Evolutionary conservation across 2,329 filamentous ascomycete species (phyloP).

Genomic region (Sporothrix brasiliensis): DNA sequence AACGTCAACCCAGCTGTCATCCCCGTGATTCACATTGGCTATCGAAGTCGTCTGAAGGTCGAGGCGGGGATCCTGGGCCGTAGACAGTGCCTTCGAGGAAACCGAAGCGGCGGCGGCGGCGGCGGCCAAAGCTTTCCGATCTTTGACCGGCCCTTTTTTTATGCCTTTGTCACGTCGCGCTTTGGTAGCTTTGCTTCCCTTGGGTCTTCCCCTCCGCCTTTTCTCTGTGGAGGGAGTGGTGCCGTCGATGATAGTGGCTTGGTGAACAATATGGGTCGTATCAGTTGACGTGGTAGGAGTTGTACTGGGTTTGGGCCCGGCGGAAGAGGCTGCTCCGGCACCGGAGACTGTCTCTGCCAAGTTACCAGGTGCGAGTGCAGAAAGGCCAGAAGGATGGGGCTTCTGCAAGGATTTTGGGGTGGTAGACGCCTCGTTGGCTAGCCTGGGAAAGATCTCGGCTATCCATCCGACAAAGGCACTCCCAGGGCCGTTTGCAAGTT

Average conservation of each 20-base stretch:
- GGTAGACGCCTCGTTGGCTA: slow-evolving; percentile 31
- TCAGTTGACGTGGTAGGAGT: neutral
- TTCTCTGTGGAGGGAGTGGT: slow-evolving; percentile 40
- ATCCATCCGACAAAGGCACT: slow-evolving; percentile 64
- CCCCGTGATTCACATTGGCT: slow-evolving; percentile 36
- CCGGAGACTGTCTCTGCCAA: neutral
- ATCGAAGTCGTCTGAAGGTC: neutral
- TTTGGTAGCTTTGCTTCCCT: slow-evolving; percentile 58
- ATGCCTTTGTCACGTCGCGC: slow-evolving; percentile 54
- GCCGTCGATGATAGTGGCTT: neutral
- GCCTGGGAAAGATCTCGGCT: slow-evolving; percentile 63
- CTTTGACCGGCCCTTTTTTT: slow-evolving; percentile 49
- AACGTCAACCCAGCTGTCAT: slow-evolving; percentile 53
- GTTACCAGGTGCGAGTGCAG: neutral
- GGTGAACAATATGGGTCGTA: neutral
- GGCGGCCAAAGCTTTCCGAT: slow-evolving; percentile 29
- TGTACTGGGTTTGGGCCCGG: neutral
- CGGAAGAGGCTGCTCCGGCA: neutral
- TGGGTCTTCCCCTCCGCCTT: slow-evolving; percentile 57
- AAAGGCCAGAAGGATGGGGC: neutral
- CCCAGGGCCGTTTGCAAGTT: slow-evolving; percentile 59
- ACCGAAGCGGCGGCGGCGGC: slow-evolving; percentile 24
- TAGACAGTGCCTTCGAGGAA: neutral
- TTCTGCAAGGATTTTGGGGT: slow-evolving; percentile 19
- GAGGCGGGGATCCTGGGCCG: neutral